Evolutionary conservation across 2,329 filamentous ascomycete species (phyloP), one percentile per base, ranked within the genome.

Genomic region (Diaporthe eres): DNA sequence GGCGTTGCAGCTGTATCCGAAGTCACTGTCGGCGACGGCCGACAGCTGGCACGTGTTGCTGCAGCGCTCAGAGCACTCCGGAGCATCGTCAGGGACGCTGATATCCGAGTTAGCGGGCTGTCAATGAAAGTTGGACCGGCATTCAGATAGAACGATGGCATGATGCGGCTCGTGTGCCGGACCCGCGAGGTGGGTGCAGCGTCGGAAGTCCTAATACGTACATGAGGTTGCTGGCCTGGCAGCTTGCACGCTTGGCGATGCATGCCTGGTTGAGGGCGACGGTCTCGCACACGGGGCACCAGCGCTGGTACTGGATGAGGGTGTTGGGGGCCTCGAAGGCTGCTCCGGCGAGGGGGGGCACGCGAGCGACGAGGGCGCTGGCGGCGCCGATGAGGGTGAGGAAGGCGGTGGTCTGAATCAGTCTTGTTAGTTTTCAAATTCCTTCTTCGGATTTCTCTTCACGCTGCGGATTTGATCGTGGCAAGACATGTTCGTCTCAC

Each of bases 281-380:
- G 25, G 73, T 77, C 47, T 77, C 75, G 61, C 75, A 77, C 47
- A 77, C 73, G 22, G 75, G 75, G 55, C 75, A 77, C 73, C 68
- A 77, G n/a, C 73, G 73, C 70, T 75, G 72, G 61, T 77, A 77
- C 60, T 75, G 47, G 68, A 77, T 77, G 60, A 77, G 73, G 47
- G 61, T 68, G 58, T 70, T 58, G 25, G 72, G 58, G 19, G 28
- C 73, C 28, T 42, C 71, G 12, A 72, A 58, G 5, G 44, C 63
- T 19, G 63, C 19, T 37, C 58, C 71, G 34, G 71, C 71, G n/a
- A 65, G 3, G 4, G 63, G 31, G 4, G 58, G 61, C 17, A 25
- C 25, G 44, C 75, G 75, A 25, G 53, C 75, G 58, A 72, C 75
- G 49, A 73, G 68, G 70, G 75, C 75, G 73, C 72, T 77, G 75